These are phyloP conservation scores for Lipomyces spencermartinsiae DNA, from an alignment of 805 yeast genomes.

Conservation along the genomic window DNA sequence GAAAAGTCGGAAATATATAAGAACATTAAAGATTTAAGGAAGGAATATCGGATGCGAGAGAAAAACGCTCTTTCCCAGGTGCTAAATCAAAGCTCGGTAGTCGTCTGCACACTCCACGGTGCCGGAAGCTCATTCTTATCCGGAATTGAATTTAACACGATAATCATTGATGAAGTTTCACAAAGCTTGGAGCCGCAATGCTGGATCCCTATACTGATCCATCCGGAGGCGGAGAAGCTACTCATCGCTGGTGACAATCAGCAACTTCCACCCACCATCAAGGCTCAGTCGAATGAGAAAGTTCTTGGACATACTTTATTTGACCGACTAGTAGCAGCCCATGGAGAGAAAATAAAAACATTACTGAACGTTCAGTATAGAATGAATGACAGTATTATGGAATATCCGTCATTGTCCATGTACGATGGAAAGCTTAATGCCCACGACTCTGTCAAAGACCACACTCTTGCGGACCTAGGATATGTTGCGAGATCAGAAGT, in stretches of 20 bases:
- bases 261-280: slow-evolving; percentile 91
- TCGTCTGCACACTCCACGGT: slow-evolving; percentile 88
- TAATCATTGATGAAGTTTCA: slow-evolving; percentile 94
- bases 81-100: slow-evolving; percentile 66
- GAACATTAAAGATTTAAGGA: slow-evolving; percentile 70
- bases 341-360: slow-evolving; percentile 57
- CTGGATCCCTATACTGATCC: slow-evolving; percentile 87
- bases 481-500: slow-evolving; percentile 59
- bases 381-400: slow-evolving; percentile 81
- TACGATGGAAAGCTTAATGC: slow-evolving; percentile 72
- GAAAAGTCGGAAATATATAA: slow-evolving; percentile 73
- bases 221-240: slow-evolving; percentile 60
- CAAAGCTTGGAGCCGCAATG: slow-evolving; percentile 95
- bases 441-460: slow-evolving; percentile 57
- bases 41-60: slow-evolving; percentile 73
- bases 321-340: slow-evolving; percentile 69
- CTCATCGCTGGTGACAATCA: slow-evolving; percentile 92
- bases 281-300: slow-evolving; percentile 53
- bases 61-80: slow-evolving; percentile 64
- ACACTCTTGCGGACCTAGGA: slow-evolving; percentile 62
- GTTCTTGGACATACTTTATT: slow-evolving; percentile 72
- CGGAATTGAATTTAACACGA: slow-evolving; percentile 65
- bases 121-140: slow-evolving; percentile 47
- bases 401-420: slow-evolving; percentile 70
- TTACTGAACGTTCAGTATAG: slow-evolving; percentile 82